A percentile compares a stretch with the other conserved stretches of the same genome.
These are phyloP conservation scores for Chlorophyllum brunneum DNA, from an alignment of 768 basidiomycete species.

Conservation along the genomic window DNA sequence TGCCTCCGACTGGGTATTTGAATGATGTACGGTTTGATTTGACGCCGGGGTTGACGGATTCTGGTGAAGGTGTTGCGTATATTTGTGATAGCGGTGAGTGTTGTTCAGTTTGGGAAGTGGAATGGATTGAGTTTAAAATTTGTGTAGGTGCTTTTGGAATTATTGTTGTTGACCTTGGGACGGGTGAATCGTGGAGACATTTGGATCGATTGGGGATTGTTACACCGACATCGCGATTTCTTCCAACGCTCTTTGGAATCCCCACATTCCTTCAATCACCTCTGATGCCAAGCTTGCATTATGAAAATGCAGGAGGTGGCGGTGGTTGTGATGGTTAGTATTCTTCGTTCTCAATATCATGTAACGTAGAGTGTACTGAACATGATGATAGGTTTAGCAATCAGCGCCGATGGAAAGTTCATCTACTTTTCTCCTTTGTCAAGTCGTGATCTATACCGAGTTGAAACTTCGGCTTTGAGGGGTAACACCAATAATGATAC, in stretches of 20 bases:
- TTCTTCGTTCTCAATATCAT: no score
- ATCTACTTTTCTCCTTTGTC: constrained; percentile 15
- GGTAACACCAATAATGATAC: constrained; percentile 13
- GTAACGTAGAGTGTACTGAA: no score
- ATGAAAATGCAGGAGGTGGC: constrained; percentile 13
- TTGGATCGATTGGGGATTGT: constrained; percentile 10
- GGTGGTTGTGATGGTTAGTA: constrained; percentile 13
- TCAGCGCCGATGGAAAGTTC: constrained; percentile 15
- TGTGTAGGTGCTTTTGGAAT: constrained; percentile 15
- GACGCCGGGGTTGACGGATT: constrained; percentile 12
- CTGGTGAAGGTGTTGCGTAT: constrained; percentile 17
- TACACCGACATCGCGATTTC: constrained; percentile 10
- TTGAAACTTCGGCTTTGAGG: constrained; percentile 13
- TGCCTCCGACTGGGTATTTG: constrained; percentile 17
- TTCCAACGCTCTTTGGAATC: constrained; percentile 15
- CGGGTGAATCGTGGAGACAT: constrained; percentile 17
- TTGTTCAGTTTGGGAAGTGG: not conserved
- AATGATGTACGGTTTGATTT: constrained; percentile 17
- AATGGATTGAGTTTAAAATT: not conserved
- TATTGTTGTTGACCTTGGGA: constrained; percentile 17
- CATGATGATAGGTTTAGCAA: constrained; percentile 8
- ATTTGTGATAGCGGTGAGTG: constrained; percentile 16
- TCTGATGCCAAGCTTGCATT: constrained; percentile 10
- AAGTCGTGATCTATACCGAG: constrained; percentile 14
- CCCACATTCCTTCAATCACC: constrained; percentile 13